Evolutionary conservation across 2,329 filamentous ascomycete genomes (phyloP).

Genomic region (Cercospora sp.): DNA sequence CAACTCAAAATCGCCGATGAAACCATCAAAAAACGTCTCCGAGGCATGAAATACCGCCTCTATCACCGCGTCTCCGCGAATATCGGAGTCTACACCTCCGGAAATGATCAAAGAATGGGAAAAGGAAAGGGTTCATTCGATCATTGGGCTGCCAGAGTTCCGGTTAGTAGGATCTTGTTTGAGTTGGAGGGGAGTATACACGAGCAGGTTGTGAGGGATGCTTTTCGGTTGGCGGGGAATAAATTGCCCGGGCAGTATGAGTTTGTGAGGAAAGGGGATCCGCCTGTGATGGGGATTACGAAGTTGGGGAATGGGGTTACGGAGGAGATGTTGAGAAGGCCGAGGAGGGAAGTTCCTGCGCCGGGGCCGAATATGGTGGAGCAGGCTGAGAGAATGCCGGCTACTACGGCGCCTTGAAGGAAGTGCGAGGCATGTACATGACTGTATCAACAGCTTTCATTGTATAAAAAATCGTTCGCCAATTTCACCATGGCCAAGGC

Average conservation of each 20-base stretch:
- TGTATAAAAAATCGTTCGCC: background rate
- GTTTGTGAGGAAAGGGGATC: constrained; percentile 89
- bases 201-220: constrained; percentile 91
- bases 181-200: constrained; percentile 90
- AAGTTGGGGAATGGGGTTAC: constrained; percentile 81
- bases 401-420: constrained; percentile 27
- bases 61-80: constrained; percentile 92
- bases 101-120: constrained; percentile 98
- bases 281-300: constrained; percentile 86
- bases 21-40: constrained; percentile 82
- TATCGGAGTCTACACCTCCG: constrained; percentile 91
- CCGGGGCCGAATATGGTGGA: constrained; percentile 33
- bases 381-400: constrained; percentile 32
- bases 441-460: background rate
- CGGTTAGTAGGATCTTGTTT: constrained; percentile 88
- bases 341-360: constrained; percentile 46
- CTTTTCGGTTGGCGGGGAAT: constrained; percentile 88
- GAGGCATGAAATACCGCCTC: constrained; percentile 87
- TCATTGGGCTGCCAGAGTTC: constrained; percentile 88
- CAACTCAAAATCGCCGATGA: constrained; percentile 91
- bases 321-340: constrained; percentile 77
- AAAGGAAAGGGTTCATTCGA: constrained; percentile 98
- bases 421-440: background rate
- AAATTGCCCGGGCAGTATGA: constrained; percentile 92
- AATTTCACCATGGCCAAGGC: background rate